These are phyloP conservation scores for Steccherinum ochraceum DNA, from an alignment of 768 basidiomycete species.

Conservation along the genomic window DNA sequence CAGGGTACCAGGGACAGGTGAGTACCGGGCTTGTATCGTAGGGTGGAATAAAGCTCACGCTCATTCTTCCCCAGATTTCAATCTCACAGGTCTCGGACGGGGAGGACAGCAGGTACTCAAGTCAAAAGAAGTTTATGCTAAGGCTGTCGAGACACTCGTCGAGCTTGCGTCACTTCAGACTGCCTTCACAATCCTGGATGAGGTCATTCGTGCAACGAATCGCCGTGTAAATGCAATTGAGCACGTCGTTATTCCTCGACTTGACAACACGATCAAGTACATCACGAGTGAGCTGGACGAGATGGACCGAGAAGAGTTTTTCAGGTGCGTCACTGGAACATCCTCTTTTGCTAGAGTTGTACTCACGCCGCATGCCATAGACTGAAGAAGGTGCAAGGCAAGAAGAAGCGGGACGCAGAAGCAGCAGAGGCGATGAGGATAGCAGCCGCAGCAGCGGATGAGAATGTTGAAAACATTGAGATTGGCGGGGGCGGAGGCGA, in stretches of 20 bases:
- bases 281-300: conserved; percentile 97
- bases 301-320: conserved; percentile 96
- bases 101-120: conserved; percentile 95
- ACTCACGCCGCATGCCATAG: no score
- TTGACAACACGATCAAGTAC: conserved; percentile 98
- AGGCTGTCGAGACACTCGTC: conserved; percentile 94
- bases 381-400: conserved; percentile 94
- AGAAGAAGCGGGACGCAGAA: conserved; percentile 80
- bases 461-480: conserved; percentile 20
- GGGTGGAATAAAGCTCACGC: background rate
- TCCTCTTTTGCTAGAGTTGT: conserved; percentile 16
- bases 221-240: conserved; percentile 98
- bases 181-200: conserved; percentile 96
- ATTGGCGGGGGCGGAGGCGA: conserved; percentile 39
- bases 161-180: conserved; percentile 96
- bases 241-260: conserved; percentile 89
- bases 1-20: conserved; percentile 78
- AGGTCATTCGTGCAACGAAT: conserved; percentile 99
- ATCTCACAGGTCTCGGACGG: conserved; percentile 92
- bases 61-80: conserved; percentile 54
- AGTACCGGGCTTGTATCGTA: conserved; percentile 8
- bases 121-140: conserved; percentile 96
- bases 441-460: conserved; percentile 7
- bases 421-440: conserved; percentile 21
- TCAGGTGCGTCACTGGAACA: no score